Evolutionary conservation across 106 monocot genomes (phyloP).

Genomic region (Hemerocallis citrina): DNA sequence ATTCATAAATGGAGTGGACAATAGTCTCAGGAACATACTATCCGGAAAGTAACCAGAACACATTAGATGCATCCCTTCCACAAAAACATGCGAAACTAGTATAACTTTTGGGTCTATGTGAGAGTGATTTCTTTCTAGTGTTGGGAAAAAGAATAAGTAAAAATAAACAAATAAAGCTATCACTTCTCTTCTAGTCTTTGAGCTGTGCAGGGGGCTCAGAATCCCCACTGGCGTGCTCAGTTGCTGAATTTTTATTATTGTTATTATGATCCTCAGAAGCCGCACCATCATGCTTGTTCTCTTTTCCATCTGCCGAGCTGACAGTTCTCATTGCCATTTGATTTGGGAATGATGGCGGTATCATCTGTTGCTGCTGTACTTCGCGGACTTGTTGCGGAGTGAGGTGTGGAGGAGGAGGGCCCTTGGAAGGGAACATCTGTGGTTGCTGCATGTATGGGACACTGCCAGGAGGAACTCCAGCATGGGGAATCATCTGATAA

Average conservation of each 20-base stretch:
- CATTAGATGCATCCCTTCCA: no score
- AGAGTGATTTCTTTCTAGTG: no score
- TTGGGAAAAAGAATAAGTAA: no score
- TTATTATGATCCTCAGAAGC: neutral
- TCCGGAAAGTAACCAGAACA: no score
- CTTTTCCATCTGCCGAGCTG: constrained; percentile 8
- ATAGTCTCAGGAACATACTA: no score
- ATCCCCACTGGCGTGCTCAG: constrained; percentile 6
- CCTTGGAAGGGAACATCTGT: constrained; percentile 10
- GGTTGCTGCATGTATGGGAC: constrained; percentile 17
- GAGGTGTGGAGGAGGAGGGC: constrained; percentile 6
- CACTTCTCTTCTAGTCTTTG: no score
- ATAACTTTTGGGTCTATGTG: no score
- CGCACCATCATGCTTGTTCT: constrained; percentile 13
- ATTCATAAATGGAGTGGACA: no score
- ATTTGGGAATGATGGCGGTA: constrained; percentile 10
- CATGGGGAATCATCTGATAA: constrained; percentile 26
- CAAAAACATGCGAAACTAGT: no score
- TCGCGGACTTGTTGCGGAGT: constrained; percentile 16
- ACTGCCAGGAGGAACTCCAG: constrained; percentile 13
- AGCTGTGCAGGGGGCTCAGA: neutral
- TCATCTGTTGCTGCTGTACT: constrained; percentile 2
- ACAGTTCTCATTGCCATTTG: constrained; percentile 22
- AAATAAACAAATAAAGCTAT: no score
- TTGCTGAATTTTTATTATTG: constrained; percentile 1